phyloP scores from a whole-genome alignment of 2,329 filamentous ascomycete species.

The Curvularia lunata region DNA sequence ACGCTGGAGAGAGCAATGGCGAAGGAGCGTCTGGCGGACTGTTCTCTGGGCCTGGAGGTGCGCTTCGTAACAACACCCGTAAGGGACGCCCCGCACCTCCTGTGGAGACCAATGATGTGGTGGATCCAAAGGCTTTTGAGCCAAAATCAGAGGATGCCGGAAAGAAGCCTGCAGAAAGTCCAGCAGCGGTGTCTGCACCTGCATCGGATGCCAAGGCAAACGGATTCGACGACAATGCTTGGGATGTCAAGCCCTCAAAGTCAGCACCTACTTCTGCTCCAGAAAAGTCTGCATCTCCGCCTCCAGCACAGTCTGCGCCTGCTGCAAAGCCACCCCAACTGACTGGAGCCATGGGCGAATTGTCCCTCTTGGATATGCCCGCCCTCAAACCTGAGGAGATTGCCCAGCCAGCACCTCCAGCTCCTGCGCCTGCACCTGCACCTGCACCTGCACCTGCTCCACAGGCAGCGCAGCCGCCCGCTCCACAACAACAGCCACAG shows the following conservation, averaged over 20 bases:
- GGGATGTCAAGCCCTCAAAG: slow-evolving; percentile 88
- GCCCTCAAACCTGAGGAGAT: slow-evolving; percentile 46
- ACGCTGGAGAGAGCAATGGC: slow-evolving; percentile 64
- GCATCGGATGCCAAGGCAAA: slow-evolving; percentile 57
- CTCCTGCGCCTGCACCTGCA: slow-evolving; percentile 46
- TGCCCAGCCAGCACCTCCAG: slow-evolving; percentile 45
- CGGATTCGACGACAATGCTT: slow-evolving; percentile 95
- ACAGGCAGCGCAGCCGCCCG: slow-evolving; percentile 46
- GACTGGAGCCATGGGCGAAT: slow-evolving; percentile 72
- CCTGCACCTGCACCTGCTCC: slow-evolving; percentile 52
- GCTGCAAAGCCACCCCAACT: slow-evolving; percentile 42
- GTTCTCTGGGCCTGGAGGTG: slow-evolving; percentile 92
- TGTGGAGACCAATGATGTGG: slow-evolving; percentile 82
- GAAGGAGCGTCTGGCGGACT: slow-evolving; percentile 72
- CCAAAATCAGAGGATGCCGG: slow-evolving; percentile 58
- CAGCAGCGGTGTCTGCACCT: slow-evolving; percentile 57
- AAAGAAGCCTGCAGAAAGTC: slow-evolving; percentile 55
- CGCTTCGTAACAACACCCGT: slow-evolving; percentile 89
- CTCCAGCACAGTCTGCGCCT: slow-evolving; percentile 51
- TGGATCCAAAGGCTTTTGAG: slow-evolving; percentile 86
- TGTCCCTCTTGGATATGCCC: slow-evolving; percentile 67
- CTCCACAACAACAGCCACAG: slow-evolving; percentile 45
- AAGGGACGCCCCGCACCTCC: slow-evolving; percentile 88
- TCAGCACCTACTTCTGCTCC: slow-evolving; percentile 47
- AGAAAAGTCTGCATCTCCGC: slow-evolving; percentile 38